Conservation (phyloP, 2,329 filamentous ascomycete species). For the Colletotrichum australisinense region DNA sequence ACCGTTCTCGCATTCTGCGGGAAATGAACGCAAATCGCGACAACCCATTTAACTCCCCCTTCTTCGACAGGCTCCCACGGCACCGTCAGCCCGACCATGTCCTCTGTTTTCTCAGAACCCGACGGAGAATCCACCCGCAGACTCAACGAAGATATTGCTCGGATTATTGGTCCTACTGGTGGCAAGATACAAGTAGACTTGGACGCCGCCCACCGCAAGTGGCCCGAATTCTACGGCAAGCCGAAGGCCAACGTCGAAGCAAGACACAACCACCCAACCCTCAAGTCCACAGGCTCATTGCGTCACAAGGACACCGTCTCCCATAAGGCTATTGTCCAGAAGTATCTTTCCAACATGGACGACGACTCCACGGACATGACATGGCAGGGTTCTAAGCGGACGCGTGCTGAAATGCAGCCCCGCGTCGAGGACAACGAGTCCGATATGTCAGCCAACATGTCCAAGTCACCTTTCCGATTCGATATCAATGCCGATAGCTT, state of each 20-base stretch:
- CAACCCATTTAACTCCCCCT: conserved; percentile 69
- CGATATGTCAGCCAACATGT: conserved; percentile 58
- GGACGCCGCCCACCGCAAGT: conserved; percentile 60
- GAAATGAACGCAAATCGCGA: conserved; percentile 65
- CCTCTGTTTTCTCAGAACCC: conserved; percentile 63
- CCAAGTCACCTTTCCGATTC: conserved; percentile 49
- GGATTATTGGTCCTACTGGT: conserved; percentile 50
- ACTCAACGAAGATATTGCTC: conserved; percentile 60
- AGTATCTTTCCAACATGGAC: conserved; percentile 44
- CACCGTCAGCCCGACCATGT: conserved; percentile 65
- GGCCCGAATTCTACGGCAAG: conserved; percentile 62
- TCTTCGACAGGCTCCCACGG: conserved; percentile 69
- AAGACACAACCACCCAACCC: conserved; percentile 1
- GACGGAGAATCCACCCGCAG: conserved; percentile 66
- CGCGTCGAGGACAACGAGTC: conserved; percentile 65
- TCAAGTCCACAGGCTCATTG: conserved; percentile 32
- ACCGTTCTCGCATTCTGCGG: conserved; percentile 60
- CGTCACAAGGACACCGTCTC: conserved; percentile 60
- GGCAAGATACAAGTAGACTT: conserved; percentile 54
- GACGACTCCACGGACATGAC: conserved; percentile 57
- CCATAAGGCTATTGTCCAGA: conserved; percentile 41
- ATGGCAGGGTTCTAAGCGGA: conserved; percentile 53
- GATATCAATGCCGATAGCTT: conserved; percentile 39
- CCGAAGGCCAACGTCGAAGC: conserved; percentile 44
- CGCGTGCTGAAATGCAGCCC: conserved; percentile 63